phyloP scores from a whole-genome alignment of 2,329 filamentous ascomycete genomes.

The Beauveria sp. region DNA sequence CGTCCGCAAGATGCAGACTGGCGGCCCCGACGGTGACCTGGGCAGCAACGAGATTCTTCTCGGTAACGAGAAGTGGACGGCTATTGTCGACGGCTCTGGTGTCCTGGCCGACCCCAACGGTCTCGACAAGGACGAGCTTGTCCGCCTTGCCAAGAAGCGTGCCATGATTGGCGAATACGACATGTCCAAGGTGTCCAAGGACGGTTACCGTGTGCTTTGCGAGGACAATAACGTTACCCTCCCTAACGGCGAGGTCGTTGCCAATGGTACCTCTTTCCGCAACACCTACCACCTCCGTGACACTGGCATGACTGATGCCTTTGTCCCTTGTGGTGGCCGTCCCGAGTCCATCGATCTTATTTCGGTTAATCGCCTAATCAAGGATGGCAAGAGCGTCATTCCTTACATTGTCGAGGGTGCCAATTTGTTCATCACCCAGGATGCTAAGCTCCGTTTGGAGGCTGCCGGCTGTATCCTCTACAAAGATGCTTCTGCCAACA shows the following conservation, averaged over 20 bases:
- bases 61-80: constrained; percentile 89
- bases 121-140: constrained; percentile 73
- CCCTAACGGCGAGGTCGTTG: constrained; percentile 75
- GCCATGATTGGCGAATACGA: constrained; percentile 90
- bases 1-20: constrained; percentile 93
- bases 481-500: constrained; percentile 98
- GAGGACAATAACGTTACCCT: constrained; percentile 87
- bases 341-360: constrained; percentile 94
- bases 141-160: constrained; percentile 76
- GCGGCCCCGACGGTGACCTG: constrained; percentile 91
- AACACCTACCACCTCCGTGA: constrained; percentile 93
- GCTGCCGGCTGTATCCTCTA: constrained; percentile 90
- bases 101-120: constrained; percentile 91
- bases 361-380: constrained; percentile 79
- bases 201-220: constrained; percentile 86
- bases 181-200: constrained; percentile 70
- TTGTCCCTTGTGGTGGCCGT: constrained; percentile 92
- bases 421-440: constrained; percentile 97
- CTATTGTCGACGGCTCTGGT: constrained; percentile 93
- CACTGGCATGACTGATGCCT: constrained; percentile 70
- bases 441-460: constrained; percentile 91
- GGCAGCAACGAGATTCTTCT: constrained; percentile 97
- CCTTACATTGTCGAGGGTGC: constrained; percentile 97
- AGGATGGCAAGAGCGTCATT: constrained; percentile 77
- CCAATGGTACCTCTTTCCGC: constrained; percentile 91